Evolutionary conservation across 441 rosid genomes (phyloP), one percentile per base, ranked within the genome.

Genomic region (Biscutella auriculata): DNA sequence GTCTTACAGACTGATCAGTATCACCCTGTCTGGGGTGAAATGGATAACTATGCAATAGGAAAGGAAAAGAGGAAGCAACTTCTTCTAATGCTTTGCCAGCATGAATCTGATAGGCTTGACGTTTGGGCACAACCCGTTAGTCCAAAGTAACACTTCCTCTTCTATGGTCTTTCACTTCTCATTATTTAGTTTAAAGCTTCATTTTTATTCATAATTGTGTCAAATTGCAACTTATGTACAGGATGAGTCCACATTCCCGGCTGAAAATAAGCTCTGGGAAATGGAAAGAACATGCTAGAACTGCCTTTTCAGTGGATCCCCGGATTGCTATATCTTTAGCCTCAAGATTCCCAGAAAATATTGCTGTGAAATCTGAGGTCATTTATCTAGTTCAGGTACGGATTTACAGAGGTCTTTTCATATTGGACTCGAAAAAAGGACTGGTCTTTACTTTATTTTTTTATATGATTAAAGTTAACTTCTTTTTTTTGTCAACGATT

Each of bases 1-100:
- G 23, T 55, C 60, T 45, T 82, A 67, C 83, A 90, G 97, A 78
- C 65, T 44, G 74, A 73, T 64, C 82, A 73, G 33, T 54, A 49
- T 73, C 98, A 87, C 68, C 98, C 93, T 35, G 83, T 88, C 53
- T 91, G 95, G 95, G 98, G 98, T 63, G 70, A 84, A 53, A 76
- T 87, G 82, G 92, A 82, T 46, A 82, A 77, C 71, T 83, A 82
- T 72, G 64, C 69, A 16, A 47, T 63, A 45, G 96, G 82, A 74
- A 83, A 79, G 72, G 98, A 85, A 67, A 90, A 81, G 62, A 66
- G 93, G 63, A 87, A 75, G 73, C 93, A 88, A 62, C 79, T 91
- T 55, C 96, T 91, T 75, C 63, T 83, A 64, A 79, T 84, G 87
- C 75, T 91, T 25, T 83, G 95, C 71, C 95, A 88, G 72, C 81